Conservation (phyloP, 177 flowering plant species). For the Telopea speciosissima region DNA sequence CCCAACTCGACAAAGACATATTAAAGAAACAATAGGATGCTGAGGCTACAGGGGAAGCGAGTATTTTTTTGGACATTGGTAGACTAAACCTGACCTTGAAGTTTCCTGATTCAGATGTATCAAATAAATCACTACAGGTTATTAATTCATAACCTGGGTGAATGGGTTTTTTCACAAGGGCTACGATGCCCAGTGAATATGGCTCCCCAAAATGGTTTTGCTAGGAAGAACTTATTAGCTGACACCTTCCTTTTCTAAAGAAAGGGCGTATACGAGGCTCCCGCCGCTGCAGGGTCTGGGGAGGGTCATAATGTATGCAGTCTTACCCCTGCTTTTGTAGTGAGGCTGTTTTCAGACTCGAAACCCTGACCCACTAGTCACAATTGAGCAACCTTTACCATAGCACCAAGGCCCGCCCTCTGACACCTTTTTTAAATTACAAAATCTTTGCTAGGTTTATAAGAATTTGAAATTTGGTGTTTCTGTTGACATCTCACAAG, state of each 20-base stretch:
- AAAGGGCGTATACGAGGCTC: no score
- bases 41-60: conserved; percentile 73
- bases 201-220: not conserved
- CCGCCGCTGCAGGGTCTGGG: no score
- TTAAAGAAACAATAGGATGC: conserved; percentile 55
- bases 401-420: no score
- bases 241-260: not conserved
- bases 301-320: no score
- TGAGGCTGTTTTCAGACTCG: no score
- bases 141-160: no score
- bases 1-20: conserved; percentile 61
- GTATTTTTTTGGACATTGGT: conserved; percentile 17
- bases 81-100: not conserved
- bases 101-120: not conserved
- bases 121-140: no score
- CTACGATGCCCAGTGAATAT: not conserved
- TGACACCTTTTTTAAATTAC: no score
- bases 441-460: no score
- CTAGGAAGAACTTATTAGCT: not conserved
- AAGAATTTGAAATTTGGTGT: not conserved
- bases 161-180: not conserved
- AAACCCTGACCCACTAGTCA: no score
- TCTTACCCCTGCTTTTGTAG: no score
- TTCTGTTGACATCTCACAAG: not conserved
- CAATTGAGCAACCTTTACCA: no score